These are phyloP conservation scores for Nakazawaea anatomiae DNA, from an alignment of 805 yeast species.

Conservation along the genomic window DNA sequence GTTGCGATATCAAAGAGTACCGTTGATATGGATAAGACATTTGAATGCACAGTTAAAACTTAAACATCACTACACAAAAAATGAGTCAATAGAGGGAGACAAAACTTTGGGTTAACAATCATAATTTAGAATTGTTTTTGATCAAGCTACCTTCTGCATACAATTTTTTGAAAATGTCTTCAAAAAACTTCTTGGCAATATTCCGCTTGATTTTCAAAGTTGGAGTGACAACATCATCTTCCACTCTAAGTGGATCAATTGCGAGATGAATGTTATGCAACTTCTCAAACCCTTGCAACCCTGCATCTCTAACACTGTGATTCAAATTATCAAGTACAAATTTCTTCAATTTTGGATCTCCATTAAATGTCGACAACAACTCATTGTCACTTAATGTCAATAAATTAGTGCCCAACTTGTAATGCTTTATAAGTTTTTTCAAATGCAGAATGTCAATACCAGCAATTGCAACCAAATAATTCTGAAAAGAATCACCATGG, in stretches of 20 bases:
- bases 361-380: not conserved
- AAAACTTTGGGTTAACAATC: too few species aligned
- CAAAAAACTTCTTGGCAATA: constrained; percentile 10
- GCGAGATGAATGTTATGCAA: constrained; percentile 47
- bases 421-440: not conserved
- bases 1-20: too few species aligned
- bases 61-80: too few species aligned
- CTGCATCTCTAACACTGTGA: constrained; percentile 24
- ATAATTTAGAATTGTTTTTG: constrained; percentile 7
- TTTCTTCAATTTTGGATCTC: constrained; percentile 16
- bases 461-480: constrained; percentile 52
- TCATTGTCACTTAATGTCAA: not conserved
- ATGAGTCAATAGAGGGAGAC: too few species aligned
- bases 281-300: constrained; percentile 59
- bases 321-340: constrained; percentile 34
- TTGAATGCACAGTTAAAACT: too few species aligned
- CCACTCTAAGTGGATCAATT: constrained; percentile 57
- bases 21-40: too few species aligned
- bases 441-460: constrained; percentile 47
- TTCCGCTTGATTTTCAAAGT: constrained; percentile 45
- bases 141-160: constrained; percentile 14
- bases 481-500: constrained; percentile 58
- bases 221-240: constrained; percentile 61
- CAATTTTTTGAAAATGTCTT: constrained; percentile 3
- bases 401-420: not conserved